Evolutionary conservation across 164 flowering plant species (phyloP), one percentile per base, ranked within the genome.

Genomic region (Santalum album): DNA sequence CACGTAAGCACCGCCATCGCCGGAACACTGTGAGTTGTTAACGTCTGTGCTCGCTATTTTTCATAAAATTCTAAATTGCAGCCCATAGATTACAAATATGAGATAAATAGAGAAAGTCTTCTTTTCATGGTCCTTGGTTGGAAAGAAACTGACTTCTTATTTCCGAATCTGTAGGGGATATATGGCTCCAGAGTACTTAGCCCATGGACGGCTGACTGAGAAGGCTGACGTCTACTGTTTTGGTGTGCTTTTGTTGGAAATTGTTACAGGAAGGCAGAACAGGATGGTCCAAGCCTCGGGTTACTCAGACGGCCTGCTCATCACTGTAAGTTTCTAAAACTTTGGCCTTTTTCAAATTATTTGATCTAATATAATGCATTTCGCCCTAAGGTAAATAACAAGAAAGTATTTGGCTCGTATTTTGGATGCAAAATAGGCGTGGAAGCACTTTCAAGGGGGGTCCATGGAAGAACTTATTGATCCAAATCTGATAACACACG

Each of bases 91-190:
- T 9, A 29, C 6, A 29, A 29, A 3, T 9, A 29, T 29, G 34
- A 3, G 34, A 29, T 3, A 29, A 9, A 9, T 9, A 29, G 4
- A 29, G 6, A 29, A 4, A 29, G n/a, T n/a, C n/a, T n/a, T n/a
- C n/a, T n/a, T n/a, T n/a, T n/a, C n/a, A n/a, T n/a, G n/a, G n/a
- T n/a, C n/a, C n/a, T n/a, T n/a, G n/a, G n/a, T 29, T 29, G 34
- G 9, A 29, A 29, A 3, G 34, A 29, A 36, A 38, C 3, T 38
- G 16, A 11, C 14, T 38, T 38, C 16, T 9, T 12, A 6, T 36
- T 38, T 38, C 42, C 42, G 44, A 24, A 51, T 60, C 46, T 46
- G 40, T 36, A 52, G 65, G 65, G 51, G 43, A 25, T 58, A 58
- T 40, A 58, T 58, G 55, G 55, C 61, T 40, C 42, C 62, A 14